phyloP scores from a whole-genome alignment of 495 filamentous ascomycete genomes.

The Penicillium salamii region DNA sequence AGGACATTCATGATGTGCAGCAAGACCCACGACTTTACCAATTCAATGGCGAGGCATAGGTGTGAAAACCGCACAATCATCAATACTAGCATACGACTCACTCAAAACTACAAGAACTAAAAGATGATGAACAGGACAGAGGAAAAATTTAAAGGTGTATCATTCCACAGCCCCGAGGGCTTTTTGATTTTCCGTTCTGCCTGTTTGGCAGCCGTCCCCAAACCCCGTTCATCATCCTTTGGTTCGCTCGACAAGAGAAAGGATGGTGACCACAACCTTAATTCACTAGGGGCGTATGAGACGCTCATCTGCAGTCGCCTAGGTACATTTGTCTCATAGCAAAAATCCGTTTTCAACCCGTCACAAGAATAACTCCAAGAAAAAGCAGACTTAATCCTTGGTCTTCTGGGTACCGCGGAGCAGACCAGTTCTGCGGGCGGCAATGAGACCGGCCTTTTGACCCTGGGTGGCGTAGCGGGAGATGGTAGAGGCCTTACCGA shows the following conservation, averaged over 20 bases:
- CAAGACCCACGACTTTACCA: too few species aligned
- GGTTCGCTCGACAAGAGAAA: constrained; percentile 34
- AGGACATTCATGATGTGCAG: too few species aligned
- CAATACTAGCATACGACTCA: too few species aligned
- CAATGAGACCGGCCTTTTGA: constrained; percentile 99
- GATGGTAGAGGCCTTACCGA: constrained; percentile 99
- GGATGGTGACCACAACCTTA: constrained; percentile 46
- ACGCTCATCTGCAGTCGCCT: constrained; percentile 47
- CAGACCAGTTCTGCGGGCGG: constrained; percentile 97
- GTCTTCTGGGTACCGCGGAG: constrained; percentile 99
- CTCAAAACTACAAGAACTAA: constrained; percentile 4
- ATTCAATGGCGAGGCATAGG: too few species aligned
- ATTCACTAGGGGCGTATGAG: constrained; percentile 46
- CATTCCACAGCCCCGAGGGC: constrained; percentile 27
- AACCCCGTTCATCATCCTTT: constrained; percentile 31
- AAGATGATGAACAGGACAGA: constrained; percentile 12
- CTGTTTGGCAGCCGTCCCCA: constrained; percentile 26
- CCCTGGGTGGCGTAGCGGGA: constrained; percentile 93
- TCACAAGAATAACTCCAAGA: constrained; percentile 48
- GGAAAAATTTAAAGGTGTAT: constrained; percentile 27
- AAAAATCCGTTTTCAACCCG: constrained; percentile 51
- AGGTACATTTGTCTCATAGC: constrained; percentile 53
- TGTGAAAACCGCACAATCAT: too few species aligned
- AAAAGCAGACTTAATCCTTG: constrained; percentile 67
- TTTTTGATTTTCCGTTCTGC: constrained; percentile 32